Conservation (phyloP, 2,329 filamentous ascomycete species). For the Aspergillus novoparasiticus region DNA sequence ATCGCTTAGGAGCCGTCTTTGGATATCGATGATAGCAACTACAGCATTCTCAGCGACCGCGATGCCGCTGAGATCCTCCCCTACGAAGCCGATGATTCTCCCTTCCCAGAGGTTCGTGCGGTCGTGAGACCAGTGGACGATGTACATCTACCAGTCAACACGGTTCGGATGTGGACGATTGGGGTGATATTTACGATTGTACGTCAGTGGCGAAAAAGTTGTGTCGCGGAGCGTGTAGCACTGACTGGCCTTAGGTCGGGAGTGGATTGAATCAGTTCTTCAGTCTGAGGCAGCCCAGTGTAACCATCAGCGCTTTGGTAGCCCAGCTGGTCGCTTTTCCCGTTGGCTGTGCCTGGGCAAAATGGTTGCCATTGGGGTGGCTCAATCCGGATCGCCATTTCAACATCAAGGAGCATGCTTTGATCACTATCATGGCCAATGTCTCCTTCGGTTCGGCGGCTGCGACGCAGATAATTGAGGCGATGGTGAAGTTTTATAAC, state of each 20-base stretch:
- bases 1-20: constrained; percentile 17
- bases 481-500: constrained; percentile 54
- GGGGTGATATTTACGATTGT: constrained; percentile 42
- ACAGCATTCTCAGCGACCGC: constrained; percentile 31
- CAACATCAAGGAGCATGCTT: constrained; percentile 46
- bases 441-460: constrained; percentile 50
- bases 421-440: constrained; percentile 51
- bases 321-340: constrained; percentile 51
- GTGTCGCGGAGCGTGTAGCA: background rate
- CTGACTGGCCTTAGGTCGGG: constrained; percentile 30
- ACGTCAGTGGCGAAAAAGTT: constrained; percentile 12
- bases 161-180: constrained; percentile 42
- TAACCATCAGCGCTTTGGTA: constrained; percentile 42
- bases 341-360: constrained; percentile 43
- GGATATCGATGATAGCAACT: constrained; percentile 18
- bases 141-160: constrained; percentile 34
- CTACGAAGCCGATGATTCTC: constrained; percentile 42
- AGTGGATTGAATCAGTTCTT: constrained; percentile 44
- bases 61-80: constrained; percentile 37
- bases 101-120: constrained; percentile 42
- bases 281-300: constrained; percentile 41
- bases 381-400: constrained; percentile 47
- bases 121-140: constrained; percentile 39
- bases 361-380: constrained; percentile 41
- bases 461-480: constrained; percentile 42